Percentiles rank a stretch among this genome's conserved stretches.
Conservation (phyloP, 805 yeast species). For the Cyberlindnera japonica region DNA sequence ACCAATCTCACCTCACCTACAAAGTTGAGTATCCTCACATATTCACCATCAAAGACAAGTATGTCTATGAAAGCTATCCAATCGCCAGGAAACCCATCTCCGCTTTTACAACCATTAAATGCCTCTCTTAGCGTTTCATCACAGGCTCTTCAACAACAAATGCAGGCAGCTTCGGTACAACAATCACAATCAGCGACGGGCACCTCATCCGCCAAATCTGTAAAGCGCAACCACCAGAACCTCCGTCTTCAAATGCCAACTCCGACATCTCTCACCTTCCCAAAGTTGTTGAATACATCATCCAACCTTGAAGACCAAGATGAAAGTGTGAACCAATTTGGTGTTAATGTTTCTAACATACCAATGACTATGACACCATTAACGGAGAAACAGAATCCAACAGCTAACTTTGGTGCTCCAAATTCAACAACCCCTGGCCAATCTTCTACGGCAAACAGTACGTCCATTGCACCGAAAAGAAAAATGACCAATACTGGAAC, state of each 20-base stretch:
- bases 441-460: constrained; percentile 3
- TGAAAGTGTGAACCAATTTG: constrained; percentile 62
- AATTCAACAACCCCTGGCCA: not conserved
- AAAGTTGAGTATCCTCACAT: constrained; percentile 20
- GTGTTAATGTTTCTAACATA: constrained; percentile 48
- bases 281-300: constrained; percentile 31
- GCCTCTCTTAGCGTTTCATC: constrained; percentile 22
- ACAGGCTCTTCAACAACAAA: not conserved
- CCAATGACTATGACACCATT: constrained; percentile 80
- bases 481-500: constrained; percentile 10
- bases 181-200: constrained; percentile 1
- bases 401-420: not conserved
- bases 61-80: constrained; percentile 37
- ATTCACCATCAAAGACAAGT: constrained; percentile 36
- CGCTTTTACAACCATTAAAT: constrained; percentile 33
- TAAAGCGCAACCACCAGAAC: constrained; percentile 44
- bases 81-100: constrained; percentile 25
- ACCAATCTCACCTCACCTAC: constrained; percentile 29
- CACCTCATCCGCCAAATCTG: not conserved
- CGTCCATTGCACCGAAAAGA: constrained; percentile 5
- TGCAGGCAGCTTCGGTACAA: not conserved
- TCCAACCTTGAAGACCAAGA: constrained; percentile 29
- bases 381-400: constrained; percentile 46
- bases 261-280: constrained; percentile 43
- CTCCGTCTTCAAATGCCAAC: constrained; percentile 73